Evolutionary conservation across 2,329 filamentous ascomycete genomes (phyloP), one percentile per base, ranked within the genome.

Genomic region (Onygenales sp.): DNA sequence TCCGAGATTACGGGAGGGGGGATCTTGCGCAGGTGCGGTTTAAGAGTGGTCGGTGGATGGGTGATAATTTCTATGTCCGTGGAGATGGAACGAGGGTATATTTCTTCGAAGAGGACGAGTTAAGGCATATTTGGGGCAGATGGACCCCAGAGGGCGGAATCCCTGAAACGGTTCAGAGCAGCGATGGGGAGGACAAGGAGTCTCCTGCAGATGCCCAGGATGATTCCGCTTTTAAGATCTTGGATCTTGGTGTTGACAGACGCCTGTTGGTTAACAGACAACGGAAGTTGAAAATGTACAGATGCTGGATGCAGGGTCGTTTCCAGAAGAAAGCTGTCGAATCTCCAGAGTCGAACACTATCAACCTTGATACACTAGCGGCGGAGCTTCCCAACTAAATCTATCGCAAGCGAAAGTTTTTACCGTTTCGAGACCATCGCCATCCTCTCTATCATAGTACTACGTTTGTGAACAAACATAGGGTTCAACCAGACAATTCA

Each of bases 41-140:
- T 75, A 95, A 93, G 74, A 96, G 95, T 73, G 89, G 89, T 10
- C 80, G 93, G 42, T 97, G 92, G 65, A 79, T 98, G 66, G 88
- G 90, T 53, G 93, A 97, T 71, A 98, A 97, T 66, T 98, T 98
- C 64, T 98, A 98, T 68, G 87, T 96, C 44, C 79, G 93, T 36
- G 93, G 93, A 1, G 93, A 98, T 69, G 93, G 93, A 1, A 98
- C 93, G 3, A 81, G 93, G 6, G 93, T 98, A 0, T 98, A 97
- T 71, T 98, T 98, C 71, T 98, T 98, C 65, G 92, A 96, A 54
- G 79, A 84, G 68, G 84, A 91, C 36, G 86, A 98, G 72, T 75
- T 98, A 52, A 78, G 80, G 51, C 69, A 78, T 43, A 92, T 97
- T 55, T 97, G 92, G 92, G 77, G 77, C 27, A 80, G 78, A 36